Percentiles rank a stretch among this genome's conserved stretches.
Evolutionary conservation across 306 rosid genomes (phyloP).

Genomic region (Trifolium pratense): DNA sequence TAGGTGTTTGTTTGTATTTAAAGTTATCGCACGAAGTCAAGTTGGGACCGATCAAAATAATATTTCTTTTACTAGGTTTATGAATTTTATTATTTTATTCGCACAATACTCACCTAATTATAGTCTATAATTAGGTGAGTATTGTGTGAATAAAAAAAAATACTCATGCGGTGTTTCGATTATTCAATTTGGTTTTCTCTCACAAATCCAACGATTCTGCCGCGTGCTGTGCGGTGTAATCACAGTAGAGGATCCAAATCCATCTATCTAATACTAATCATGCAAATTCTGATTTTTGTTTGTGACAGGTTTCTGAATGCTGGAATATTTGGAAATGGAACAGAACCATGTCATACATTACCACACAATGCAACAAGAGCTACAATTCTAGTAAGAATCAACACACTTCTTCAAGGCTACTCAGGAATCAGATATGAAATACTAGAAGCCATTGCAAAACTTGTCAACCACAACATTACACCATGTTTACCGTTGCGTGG

Average conservation of each 20-base stretch:
- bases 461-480: constrained; percentile 52
- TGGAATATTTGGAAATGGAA: too few species aligned
- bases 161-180: too few species aligned
- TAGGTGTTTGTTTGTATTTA: too few species aligned
- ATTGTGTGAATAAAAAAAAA: too few species aligned
- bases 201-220: not conserved
- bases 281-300: not conserved
- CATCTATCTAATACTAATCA: not conserved
- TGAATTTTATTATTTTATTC: too few species aligned
- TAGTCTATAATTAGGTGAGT: too few species aligned
- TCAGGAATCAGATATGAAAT: constrained; percentile 58
- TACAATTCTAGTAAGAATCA: constrained; percentile 53
- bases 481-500: constrained; percentile 55
- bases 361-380: constrained; percentile 51
- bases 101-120: too few species aligned
- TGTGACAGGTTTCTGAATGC: constrained; percentile 44
- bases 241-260: too few species aligned
- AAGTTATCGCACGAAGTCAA: not conserved
- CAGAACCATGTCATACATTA: constrained; percentile 40
- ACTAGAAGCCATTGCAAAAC: constrained; percentile 50
- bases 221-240: too few species aligned
- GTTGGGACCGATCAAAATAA: not conserved
- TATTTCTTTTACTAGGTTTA: too few species aligned
- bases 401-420: constrained; percentile 55
- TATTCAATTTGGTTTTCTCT: not conserved